Conservation (phyloP, 768 basidiomycete species). For the Strobilomyces dryophilus region DNA sequence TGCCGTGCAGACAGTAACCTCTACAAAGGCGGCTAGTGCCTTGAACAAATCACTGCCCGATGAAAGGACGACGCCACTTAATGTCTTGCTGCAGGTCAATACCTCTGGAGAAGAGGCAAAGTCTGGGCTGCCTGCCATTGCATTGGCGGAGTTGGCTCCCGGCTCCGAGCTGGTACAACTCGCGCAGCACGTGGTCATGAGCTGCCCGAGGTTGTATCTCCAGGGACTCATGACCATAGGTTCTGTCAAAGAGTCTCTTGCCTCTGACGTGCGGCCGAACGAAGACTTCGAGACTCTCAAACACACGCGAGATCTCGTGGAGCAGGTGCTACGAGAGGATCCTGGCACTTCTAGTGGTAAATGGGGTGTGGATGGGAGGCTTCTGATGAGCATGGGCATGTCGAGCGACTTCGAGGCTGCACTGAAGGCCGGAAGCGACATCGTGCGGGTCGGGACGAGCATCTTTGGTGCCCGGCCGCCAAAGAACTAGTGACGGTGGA, state of each 20-base stretch:
- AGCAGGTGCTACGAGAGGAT: conserved; percentile 38
- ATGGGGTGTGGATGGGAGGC: conserved; percentile 50
- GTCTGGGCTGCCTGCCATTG: conserved; percentile 73
- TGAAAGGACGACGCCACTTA: conserved; percentile 57
- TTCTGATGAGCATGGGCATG: conserved; percentile 93
- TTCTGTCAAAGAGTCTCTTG: conserved; percentile 65
- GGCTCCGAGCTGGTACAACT: conserved; percentile 58
- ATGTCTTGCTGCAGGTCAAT: conserved; percentile 90
- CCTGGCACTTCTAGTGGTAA: conserved; percentile 13
- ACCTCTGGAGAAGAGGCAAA: conserved; percentile 92
- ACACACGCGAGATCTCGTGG: conserved; percentile 57
- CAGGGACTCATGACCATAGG: conserved; percentile 98
- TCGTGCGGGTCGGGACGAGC: conserved; percentile 87
- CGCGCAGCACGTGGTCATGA: conserved; percentile 61
- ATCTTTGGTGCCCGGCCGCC: conserved; percentile 77
- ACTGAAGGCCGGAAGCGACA: conserved; percentile 74
- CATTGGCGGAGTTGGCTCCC: conserved; percentile 26
- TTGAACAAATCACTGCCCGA: conserved; percentile 68
- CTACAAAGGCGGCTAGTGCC: conserved; percentile 72
- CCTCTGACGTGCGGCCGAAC: conserved; percentile 40
- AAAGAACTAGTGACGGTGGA: conserved; percentile 34
- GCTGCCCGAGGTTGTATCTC: conserved; percentile 72
- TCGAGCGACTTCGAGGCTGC: conserved; percentile 92
- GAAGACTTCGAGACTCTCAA: conserved; percentile 74
- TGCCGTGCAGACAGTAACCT: conserved; percentile 82